A percentile compares a stretch with the other conserved stretches of the same genome.
Conservation (phyloP, 768 basidiomycete species). For the Strobilomyces echinocephalus region DNA sequence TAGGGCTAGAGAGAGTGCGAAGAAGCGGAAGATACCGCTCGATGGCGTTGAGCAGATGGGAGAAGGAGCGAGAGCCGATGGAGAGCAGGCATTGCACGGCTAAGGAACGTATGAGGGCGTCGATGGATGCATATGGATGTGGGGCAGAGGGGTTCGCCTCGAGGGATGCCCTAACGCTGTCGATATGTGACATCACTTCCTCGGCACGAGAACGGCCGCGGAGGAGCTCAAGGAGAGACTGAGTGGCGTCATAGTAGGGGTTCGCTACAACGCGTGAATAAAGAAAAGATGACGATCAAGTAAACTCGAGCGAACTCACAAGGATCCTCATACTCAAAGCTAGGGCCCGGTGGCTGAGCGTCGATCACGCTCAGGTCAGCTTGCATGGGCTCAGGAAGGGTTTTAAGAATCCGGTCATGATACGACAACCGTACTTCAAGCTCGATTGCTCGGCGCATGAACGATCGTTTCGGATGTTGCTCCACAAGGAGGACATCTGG, state of each 20-base stretch:
- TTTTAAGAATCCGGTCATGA: slow-evolving; percentile 86
- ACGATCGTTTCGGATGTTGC: slow-evolving; percentile 82
- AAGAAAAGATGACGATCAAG: neutral
- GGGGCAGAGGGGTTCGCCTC: slow-evolving; percentile 52
- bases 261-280: slow-evolving; percentile 45
- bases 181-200: slow-evolving; percentile 72
- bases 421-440: slow-evolving; percentile 90
- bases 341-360: slow-evolving; percentile 69
- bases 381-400: slow-evolving; percentile 81
- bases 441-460: slow-evolving; percentile 83
- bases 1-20: slow-evolving; percentile 48
- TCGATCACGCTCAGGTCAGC: slow-evolving; percentile 58
- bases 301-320: slow-evolving; percentile 37
- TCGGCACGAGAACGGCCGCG: slow-evolving; percentile 77
- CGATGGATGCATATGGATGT: slow-evolving; percentile 52
- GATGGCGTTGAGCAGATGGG: slow-evolving; percentile 95
- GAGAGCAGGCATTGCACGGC: slow-evolving; percentile 83
- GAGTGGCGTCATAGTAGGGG: slow-evolving; percentile 75
- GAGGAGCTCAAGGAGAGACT: slow-evolving; percentile 71
- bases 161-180: slow-evolving; percentile 61
- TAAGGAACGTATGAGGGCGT: slow-evolving; percentile 67
- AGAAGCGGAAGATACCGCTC: slow-evolving; percentile 86
- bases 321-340: slow-evolving; percentile 80
- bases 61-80: slow-evolving; percentile 93
- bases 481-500: slow-evolving; percentile 70